Conservation (phyloP, 2,329 filamentous ascomycete species). For the Golovinomyces cichoracearum region DNA sequence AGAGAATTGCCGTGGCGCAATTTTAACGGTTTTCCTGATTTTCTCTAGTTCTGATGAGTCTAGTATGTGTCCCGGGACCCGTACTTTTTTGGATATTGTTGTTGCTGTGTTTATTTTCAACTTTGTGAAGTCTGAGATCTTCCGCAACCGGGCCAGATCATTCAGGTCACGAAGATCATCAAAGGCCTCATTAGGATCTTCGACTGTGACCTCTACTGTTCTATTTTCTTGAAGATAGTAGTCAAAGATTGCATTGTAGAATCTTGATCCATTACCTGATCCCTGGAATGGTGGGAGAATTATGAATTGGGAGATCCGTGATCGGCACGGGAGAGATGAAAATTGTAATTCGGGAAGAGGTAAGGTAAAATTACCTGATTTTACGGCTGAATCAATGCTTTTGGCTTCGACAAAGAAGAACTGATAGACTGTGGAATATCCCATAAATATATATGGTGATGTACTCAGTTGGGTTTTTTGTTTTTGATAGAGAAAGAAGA, state of each 20-base stretch:
- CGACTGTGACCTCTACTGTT: conserved; percentile 65
- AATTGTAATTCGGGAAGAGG: conserved; percentile 19
- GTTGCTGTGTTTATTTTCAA: conserved; percentile 29
- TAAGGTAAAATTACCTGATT: conserved; percentile 16
- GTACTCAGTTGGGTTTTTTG: conserved; percentile 22
- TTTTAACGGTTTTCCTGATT: conserved; percentile 39
- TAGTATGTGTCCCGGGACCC: conserved; percentile 29
- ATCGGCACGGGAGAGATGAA: conserved; percentile 42
- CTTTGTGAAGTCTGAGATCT: conserved; percentile 28
- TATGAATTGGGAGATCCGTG: conserved; percentile 78
- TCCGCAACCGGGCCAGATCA: conserved; percentile 40
- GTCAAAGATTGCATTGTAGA: conserved; percentile 60
- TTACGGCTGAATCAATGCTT: conserved; percentile 10
- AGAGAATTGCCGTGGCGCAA: conserved; percentile 49
- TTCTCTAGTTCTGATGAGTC: conserved; percentile 27
- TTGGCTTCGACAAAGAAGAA: conserved; percentile 40
- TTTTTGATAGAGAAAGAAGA: conserved; percentile 67
- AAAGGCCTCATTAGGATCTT: conserved; percentile 76
- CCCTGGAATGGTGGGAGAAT: conserved; percentile 70
- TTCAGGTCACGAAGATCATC: conserved; percentile 54
- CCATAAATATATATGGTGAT: conserved; percentile 51
- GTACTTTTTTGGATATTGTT: conserved; percentile 23
- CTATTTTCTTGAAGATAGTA: conserved; percentile 39
- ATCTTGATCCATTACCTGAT: conserved; percentile 36
- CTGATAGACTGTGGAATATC: conserved; percentile 74